A percentile compares a stretch with the other conserved stretches of the same genome.
These are phyloP conservation scores for Dactylellina drechsleri DNA, from an alignment of 2,329 filamentous ascomycete genomes.

Conservation along the genomic window DNA sequence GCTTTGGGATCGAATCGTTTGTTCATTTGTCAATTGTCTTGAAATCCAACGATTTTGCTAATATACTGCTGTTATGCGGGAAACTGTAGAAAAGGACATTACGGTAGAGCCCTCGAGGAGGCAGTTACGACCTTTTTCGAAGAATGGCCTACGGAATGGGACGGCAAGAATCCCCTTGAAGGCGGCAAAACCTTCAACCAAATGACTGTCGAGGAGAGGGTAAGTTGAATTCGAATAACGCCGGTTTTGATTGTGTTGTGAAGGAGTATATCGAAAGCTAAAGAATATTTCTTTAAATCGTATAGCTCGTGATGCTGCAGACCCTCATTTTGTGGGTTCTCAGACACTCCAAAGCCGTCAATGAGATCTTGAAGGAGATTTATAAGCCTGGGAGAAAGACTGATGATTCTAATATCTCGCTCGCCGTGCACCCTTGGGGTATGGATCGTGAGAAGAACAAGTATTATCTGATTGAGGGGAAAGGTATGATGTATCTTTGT, in stretches of 20 bases:
- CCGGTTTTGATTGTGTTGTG: constrained; percentile 16
- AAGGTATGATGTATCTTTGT: constrained; percentile 49
- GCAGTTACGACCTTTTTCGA: constrained; percentile 83
- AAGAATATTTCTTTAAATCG: background rate
- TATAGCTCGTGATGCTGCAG: constrained; percentile 81
- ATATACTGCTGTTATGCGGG: too few relatives aligned
- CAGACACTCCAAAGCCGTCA: constrained; percentile 84
- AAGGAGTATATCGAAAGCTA: background rate
- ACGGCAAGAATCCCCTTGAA: constrained; percentile 81
- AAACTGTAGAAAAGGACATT: constrained; percentile 80
- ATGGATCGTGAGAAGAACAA: constrained; percentile 87
- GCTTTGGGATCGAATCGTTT: background rate
- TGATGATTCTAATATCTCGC: constrained; percentile 80
- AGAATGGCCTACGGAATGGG: constrained; percentile 90
- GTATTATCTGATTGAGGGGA: constrained; percentile 91
- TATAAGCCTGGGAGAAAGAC: constrained; percentile 89
- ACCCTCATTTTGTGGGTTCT: constrained; percentile 89
- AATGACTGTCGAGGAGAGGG: constrained; percentile 83
- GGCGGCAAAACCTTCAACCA: constrained; percentile 82
- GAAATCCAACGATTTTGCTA: background rate
- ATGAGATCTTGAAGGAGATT: constrained; percentile 81
- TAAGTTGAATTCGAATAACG: constrained; percentile 63
- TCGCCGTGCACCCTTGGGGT: constrained; percentile 91
- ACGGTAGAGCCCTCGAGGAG: constrained; percentile 91
- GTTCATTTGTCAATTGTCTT: background rate